Evolutionary conservation across 2,329 filamentous ascomycete species (phyloP).

Genomic region (Penicillium psychrosexuale): DNA sequence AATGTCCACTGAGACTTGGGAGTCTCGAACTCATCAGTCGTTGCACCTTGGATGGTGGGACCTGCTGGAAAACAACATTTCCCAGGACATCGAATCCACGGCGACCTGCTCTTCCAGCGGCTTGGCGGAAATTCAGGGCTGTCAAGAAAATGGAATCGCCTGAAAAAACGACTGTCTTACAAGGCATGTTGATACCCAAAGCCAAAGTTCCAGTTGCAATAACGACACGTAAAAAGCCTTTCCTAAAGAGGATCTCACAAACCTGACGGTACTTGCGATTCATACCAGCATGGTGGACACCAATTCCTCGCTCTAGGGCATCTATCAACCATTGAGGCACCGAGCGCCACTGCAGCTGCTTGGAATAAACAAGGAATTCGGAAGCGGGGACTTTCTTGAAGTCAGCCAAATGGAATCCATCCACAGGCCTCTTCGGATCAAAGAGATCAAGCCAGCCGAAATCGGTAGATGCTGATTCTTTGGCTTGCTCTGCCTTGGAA

Average conservation of each 20-base stretch:
- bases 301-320: constrained; percentile 65
- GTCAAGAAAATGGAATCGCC: constrained; percentile 72
- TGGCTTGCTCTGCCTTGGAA: constrained; percentile 53
- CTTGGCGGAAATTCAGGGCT: constrained; percentile 72
- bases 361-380: constrained; percentile 58
- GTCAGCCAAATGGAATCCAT: constrained; percentile 55
- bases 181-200: constrained; percentile 80
- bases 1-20: constrained; percentile 72
- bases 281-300: constrained; percentile 76
- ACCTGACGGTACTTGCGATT: constrained; percentile 70
- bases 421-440: constrained; percentile 60
- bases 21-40: constrained; percentile 70
- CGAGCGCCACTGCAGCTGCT: constrained; percentile 51
- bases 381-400: constrained; percentile 55
- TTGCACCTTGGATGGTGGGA: constrained; percentile 59
- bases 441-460: constrained; percentile 61
- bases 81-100: constrained; percentile 77
- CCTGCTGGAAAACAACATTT: constrained; percentile 73
- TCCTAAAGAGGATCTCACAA: constrained; percentile 51
- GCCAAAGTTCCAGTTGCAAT: constrained; percentile 74
- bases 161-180: constrained; percentile 74
- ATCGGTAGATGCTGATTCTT: constrained; percentile 57
- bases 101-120: constrained; percentile 72
- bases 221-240: constrained; percentile 66
- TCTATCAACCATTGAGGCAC: constrained; percentile 51